These are phyloP conservation scores for Botrytis deweyae DNA, from an alignment of 2,329 filamentous ascomycete genomes.

Conservation along the genomic window DNA sequence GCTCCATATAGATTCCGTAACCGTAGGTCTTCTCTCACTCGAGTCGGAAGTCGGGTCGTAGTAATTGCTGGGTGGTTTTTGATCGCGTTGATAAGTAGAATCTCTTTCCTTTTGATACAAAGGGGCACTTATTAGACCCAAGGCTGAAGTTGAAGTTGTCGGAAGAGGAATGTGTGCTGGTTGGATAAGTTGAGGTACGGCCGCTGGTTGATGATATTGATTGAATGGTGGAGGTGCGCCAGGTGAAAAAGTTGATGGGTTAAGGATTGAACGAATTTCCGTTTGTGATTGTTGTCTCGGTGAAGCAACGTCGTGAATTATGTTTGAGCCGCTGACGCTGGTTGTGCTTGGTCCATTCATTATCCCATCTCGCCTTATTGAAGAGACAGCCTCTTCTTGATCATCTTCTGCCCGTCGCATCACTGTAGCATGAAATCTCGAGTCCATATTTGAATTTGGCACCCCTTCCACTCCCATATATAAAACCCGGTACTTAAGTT, in stretches of 20 bases:
- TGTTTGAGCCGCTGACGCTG: conserved; percentile 8
- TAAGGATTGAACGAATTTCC: conserved; percentile 16
- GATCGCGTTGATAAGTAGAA: conserved; percentile 40
- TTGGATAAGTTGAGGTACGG: conserved; percentile 30
- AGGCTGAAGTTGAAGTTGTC: conserved; percentile 24
- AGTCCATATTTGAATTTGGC: conserved; percentile 33
- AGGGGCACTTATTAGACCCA: conserved; percentile 27
- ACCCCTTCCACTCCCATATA: conserved; percentile 25
- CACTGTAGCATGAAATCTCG: conserved; percentile 37
- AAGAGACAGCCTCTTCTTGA: conserved; percentile 7
- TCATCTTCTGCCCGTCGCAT: conserved; percentile 37
- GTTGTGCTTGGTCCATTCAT: conserved; percentile 23
- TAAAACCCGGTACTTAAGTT: neutral
- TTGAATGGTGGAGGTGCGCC: conserved; percentile 38
- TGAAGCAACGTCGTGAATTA: conserved; percentile 14
- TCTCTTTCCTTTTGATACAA: conserved; percentile 35
- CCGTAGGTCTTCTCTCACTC: conserved; percentile 42
- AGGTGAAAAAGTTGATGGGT: conserved; percentile 12
- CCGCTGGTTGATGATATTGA: conserved; percentile 35
- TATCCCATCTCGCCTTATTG: conserved; percentile 21
- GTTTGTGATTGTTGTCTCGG: conserved; percentile 18
- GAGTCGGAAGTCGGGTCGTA: conserved; percentile 49
- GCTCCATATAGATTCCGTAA: conserved; percentile 39
- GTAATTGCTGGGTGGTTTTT: conserved; percentile 45
- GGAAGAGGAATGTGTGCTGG: conserved; percentile 34